A percentile compares a stretch with the other conserved stretches of the same genome.
Evolutionary conservation across 305 asterid species (phyloP).

Genomic region (Coffea humblotiana): DNA sequence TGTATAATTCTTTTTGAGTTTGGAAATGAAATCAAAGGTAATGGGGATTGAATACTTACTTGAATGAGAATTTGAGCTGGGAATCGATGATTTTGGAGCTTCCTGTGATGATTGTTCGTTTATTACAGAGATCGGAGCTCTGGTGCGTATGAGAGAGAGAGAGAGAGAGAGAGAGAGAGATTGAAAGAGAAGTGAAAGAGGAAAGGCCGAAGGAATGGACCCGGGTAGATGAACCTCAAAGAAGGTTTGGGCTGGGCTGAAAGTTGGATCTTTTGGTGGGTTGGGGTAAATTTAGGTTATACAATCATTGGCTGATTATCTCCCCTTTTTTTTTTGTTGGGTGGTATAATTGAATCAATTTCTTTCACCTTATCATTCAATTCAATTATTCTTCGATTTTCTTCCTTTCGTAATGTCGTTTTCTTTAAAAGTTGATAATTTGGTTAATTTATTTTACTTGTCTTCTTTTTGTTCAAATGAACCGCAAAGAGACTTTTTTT

Average conservation of each 20-base stretch:
- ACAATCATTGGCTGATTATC: background rate
- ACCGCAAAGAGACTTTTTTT: no score
- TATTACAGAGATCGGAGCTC: conserved; percentile 17
- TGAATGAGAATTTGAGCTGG: background rate
- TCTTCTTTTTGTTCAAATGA: no score
- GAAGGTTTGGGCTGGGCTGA: background rate
- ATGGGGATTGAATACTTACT: background rate
- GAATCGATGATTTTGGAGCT: background rate
- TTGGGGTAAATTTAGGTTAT: background rate
- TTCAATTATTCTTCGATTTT: no score
- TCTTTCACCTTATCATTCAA: no score
- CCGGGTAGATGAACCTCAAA: background rate
- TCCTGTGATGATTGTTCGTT: background rate
- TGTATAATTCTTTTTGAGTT: background rate
- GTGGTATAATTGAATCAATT: no score
- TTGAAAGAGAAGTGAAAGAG: background rate
- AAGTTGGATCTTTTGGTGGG: background rate
- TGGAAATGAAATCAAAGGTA: background rate
- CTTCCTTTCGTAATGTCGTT: no score
- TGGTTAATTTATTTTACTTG: no score
- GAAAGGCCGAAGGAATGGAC: background rate
- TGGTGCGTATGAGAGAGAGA: background rate
- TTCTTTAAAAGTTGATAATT: background rate
- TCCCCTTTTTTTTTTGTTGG: no score
- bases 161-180: background rate